A percentile compares a stretch with the other conserved stretches of the same genome.
These are phyloP conservation scores for Psophocarpus tetragonolobus DNA, from an alignment of 306 rosid genomes.

Conservation along the genomic window DNA sequence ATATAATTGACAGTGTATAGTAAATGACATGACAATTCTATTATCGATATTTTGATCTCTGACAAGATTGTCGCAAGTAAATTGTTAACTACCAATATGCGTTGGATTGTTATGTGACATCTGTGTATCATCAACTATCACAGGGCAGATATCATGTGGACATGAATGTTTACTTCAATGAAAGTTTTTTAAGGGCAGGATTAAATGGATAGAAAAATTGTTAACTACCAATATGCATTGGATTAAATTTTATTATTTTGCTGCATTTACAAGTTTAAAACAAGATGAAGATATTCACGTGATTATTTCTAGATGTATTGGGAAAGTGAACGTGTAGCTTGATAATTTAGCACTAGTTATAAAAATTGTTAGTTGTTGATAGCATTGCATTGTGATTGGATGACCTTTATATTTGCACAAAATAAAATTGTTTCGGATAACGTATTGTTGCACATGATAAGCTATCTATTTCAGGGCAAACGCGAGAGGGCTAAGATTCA, in stretches of 20 bases:
- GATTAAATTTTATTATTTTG: neutral
- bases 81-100: no score
- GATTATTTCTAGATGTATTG: neutral
- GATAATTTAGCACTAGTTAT: neutral
- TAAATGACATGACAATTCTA: no score
- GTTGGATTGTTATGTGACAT: no score
- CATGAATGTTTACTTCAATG: no score
- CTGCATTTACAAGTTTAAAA: neutral
- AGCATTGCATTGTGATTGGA: conserved; percentile 4
- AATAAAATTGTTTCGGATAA: neutral
- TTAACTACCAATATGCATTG: no score
- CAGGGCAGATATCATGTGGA: no score
- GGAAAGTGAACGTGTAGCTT: neutral
- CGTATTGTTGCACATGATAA: conserved; percentile 5
- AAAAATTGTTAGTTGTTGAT: neutral
- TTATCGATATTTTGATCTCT: no score
- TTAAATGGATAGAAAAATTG: no score
- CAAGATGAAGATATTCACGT: neutral
- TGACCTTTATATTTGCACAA: neutral
- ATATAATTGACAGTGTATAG: no score
- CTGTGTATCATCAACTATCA: no score
- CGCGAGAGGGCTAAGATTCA: neutral
- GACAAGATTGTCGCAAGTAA: no score
- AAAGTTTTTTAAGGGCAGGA: no score
- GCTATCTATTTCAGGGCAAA: neutral